These are phyloP conservation scores for Penicillium manginii DNA, from an alignment of 495 filamentous ascomycete genomes.

Conservation along the genomic window DNA sequence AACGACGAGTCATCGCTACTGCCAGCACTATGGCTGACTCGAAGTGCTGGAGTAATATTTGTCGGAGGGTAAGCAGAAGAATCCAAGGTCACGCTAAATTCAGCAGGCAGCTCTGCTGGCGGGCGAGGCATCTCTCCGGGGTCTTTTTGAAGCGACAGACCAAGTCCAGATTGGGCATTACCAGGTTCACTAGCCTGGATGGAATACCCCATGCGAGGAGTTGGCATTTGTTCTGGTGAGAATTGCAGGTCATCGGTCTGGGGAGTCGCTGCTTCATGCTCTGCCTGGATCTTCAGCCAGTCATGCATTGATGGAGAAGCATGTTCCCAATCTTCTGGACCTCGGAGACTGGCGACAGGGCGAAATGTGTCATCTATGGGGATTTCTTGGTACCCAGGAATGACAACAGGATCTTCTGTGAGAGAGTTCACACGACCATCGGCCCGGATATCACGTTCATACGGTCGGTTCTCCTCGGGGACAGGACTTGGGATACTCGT, in stretches of 20 bases:
- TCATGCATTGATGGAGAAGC: conserved; percentile 60
- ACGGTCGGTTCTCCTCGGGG: conserved; percentile 17
- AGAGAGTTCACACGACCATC: conserved; percentile 32
- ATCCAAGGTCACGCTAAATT: not conserved
- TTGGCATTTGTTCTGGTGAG: conserved; percentile 22
- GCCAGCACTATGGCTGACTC: conserved; percentile 62
- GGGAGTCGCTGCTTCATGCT: conserved; percentile 36
- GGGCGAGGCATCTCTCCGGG: not conserved
- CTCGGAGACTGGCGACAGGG: conserved; percentile 48
- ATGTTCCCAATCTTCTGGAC: conserved; percentile 56
- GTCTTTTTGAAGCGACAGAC: conserved; percentile 41
- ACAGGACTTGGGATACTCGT: conserved; percentile 15
- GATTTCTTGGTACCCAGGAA: conserved; percentile 32
- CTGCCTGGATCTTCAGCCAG: conserved; percentile 55
- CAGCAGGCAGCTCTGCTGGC: conserved; percentile 11
- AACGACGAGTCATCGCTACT: conserved; percentile 49
- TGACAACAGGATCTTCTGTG: conserved; percentile 43
- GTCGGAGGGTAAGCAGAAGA: no score
- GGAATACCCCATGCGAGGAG: conserved; percentile 26
- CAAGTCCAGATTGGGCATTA: conserved; percentile 33
- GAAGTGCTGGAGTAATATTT: conserved; percentile 44
- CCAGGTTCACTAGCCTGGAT: conserved; percentile 15
- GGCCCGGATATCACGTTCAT: conserved; percentile 4
- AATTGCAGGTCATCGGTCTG: conserved; percentile 18
- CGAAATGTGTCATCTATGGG: conserved; percentile 23